Percentiles rank a stretch among this genome's conserved stretches.
phyloP scores from a whole-genome alignment of 2,329 filamentous ascomycete genomes.

The Sarocladium kiliense region DNA sequence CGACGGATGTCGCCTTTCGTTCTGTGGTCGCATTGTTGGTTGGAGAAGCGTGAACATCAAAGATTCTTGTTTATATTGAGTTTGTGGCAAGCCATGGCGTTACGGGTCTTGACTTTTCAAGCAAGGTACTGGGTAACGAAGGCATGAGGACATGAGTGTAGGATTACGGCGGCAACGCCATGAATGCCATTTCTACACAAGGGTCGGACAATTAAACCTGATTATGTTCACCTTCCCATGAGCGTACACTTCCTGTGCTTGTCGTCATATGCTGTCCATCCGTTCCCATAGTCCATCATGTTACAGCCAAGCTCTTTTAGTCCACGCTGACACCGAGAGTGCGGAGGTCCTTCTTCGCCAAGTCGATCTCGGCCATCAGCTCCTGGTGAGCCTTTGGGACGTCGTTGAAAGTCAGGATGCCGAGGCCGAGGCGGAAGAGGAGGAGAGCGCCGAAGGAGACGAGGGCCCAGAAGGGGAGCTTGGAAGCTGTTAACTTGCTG shows the following conservation, averaged over 20 bases:
- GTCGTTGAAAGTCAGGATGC: conserved; percentile 95
- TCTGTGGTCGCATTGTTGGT: conserved; percentile 56
- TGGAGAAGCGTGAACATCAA: conserved; percentile 27
- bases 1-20: conserved; percentile 50
- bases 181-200: not conserved
- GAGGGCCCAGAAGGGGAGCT: conserved; percentile 92
- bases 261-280: not conserved
- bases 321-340: conserved; percentile 74
- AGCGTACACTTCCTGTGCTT: not conserved
- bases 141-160: conserved; percentile 5
- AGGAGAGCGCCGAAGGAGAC: conserved; percentile 90
- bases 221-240: not conserved
- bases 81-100: conserved; percentile 5
- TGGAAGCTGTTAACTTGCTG: conserved; percentile 9
- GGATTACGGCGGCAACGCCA: not conserved
- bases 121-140: conserved; percentile 3
- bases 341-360: conserved; percentile 69
- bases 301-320: conserved; percentile 33
- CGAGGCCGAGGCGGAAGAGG: conserved; percentile 84
- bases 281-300: not conserved
- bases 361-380: conserved; percentile 76
- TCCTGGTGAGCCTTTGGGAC: conserved; percentile 87
- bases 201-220: not conserved
- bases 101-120: not conserved
- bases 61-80: not conserved